Base-by-base conservation (phyloP, 768 basidiomycete species). In the Russula earlei region DNA sequence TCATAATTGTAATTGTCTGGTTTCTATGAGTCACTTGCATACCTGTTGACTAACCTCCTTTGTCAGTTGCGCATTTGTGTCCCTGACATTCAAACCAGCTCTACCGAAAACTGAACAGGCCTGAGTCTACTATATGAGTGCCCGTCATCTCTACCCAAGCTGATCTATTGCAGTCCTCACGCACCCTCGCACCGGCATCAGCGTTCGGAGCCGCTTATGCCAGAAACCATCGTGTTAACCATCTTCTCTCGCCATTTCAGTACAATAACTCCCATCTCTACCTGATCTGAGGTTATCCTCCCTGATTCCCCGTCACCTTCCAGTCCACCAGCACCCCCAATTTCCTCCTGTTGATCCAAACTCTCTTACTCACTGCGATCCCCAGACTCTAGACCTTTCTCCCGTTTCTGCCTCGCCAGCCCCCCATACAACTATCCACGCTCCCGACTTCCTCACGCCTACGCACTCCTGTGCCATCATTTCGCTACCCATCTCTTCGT, bases 401-500 rank as follows among this genome's bases (percentile, higher is more conserved):
- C 50, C 71, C 72, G 56, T 65, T 77, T 25, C 52, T 5, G 72
- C 76, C 31, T 76, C 75, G 9, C 73, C 79, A 2, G 77, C 78
- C 0, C 77, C 77, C 4, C 76, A 75, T 3, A 54, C 73, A 31
- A 71, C 73, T 58, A 75, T 80, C 49, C 78, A 75, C 62, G 68
- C 68, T 42, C 65, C 78, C 15, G 79, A 85, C 66, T 75, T 87
- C 33, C 78, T 79, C 7, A 62, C 76, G 7, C 72, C 83, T 15
- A 84, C 84, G 1, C 87, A 87, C 68, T 79, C 82, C 14, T 80
- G 79, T 31, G 73, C 84, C 40, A 83, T 87, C 66, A 70, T 86
- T 15, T 77, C 58, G 4, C 24, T 60, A 8, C 61, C 58, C 10
- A 27, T 34, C 24, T 49, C 58, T n/a, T 34, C 51, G 11, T 40